Evolutionary conservation across 257 asterid genomes (phyloP).

Genomic region (Gardenia jasminoides): DNA sequence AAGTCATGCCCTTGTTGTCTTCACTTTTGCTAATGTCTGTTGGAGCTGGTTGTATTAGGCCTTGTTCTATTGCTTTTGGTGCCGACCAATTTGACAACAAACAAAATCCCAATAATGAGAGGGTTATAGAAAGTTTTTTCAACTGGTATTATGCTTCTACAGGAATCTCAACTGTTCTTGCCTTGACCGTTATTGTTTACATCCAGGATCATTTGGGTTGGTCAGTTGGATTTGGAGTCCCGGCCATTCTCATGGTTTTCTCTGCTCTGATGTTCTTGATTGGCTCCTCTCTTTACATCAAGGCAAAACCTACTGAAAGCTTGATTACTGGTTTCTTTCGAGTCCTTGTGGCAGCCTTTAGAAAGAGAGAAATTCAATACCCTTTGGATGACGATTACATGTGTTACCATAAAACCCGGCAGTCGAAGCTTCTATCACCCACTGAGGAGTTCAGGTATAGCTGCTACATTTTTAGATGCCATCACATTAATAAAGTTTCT

Average conservation of each 20-base stretch:
- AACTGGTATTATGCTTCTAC: slow-evolving; percentile 23
- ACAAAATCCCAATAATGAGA: slow-evolving; percentile 9
- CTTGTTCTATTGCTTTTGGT: slow-evolving; percentile 22
- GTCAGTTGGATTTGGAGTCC: slow-evolving; percentile 26
- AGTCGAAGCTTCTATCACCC: slow-evolving; percentile 3
- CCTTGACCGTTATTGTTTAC: slow-evolving; percentile 21
- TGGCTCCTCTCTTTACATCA: slow-evolving; percentile 24
- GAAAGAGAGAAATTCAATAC: slow-evolving; percentile 16
- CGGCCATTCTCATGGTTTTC: slow-evolving; percentile 18
- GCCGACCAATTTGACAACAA: slow-evolving; percentile 16
- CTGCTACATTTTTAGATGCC: background rate
- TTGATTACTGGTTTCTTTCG: slow-evolving; percentile 22
- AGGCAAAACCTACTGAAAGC: slow-evolving; percentile 9
- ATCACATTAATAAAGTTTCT: background rate
- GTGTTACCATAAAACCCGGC: slow-evolving; percentile 5
- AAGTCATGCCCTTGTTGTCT: background rate
- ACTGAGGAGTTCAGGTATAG: slow-evolving; percentile 15
- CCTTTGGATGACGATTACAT: background rate
- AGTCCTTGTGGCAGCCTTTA: slow-evolving; percentile 24
- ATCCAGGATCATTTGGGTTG: slow-evolving; percentile 25
- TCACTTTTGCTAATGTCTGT: slow-evolving; percentile 16
- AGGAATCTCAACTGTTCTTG: slow-evolving; percentile 6
- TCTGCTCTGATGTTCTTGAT: slow-evolving; percentile 13
- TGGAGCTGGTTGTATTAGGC: slow-evolving; percentile 26
- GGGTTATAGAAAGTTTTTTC: slow-evolving; percentile 11